A percentile compares a stretch with the other conserved stretches of the same genome.
Evolutionary conservation across 768 basidiomycete species (phyloP).

Genomic region (Podaxis mareebaensis): DNA sequence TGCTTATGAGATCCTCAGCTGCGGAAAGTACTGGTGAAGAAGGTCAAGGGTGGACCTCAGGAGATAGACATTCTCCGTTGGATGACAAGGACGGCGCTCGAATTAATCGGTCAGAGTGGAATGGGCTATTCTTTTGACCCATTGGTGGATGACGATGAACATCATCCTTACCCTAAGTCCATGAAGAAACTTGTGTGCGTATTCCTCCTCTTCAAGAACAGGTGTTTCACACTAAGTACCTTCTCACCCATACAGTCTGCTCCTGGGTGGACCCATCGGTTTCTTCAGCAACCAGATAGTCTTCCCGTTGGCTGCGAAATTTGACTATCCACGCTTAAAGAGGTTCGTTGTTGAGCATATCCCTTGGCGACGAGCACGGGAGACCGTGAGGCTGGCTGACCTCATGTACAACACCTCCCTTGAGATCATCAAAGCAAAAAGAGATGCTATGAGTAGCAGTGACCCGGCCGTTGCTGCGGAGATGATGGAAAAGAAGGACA

Average conservation of each 20-base stretch:
- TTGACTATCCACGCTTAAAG: neutral
- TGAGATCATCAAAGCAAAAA: neutral
- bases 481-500: neutral
- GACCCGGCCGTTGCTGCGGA: neutral
- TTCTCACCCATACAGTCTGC: neutral
- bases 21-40: too few relatives aligned
- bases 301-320: neutral
- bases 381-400: neutral
- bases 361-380: neutral
- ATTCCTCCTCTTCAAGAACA: too few relatives aligned
- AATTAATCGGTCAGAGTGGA: conserved; percentile 31
- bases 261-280: neutral
- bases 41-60: conserved; percentile 18
- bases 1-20: too few relatives aligned
- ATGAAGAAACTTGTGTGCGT: conserved; percentile 21
- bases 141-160: conserved; percentile 26
- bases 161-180: conserved; percentile 32
- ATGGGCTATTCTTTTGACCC: conserved; percentile 33
- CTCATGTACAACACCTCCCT: neutral
- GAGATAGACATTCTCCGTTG: conserved; percentile 23
- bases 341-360: neutral
- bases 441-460: neutral
- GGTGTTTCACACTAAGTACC: too few relatives aligned
- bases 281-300: neutral
- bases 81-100: conserved; percentile 31